Evolutionary conservation across 495 filamentous ascomycete species (phyloP).

Genomic region (Tuber melanosporum): DNA sequence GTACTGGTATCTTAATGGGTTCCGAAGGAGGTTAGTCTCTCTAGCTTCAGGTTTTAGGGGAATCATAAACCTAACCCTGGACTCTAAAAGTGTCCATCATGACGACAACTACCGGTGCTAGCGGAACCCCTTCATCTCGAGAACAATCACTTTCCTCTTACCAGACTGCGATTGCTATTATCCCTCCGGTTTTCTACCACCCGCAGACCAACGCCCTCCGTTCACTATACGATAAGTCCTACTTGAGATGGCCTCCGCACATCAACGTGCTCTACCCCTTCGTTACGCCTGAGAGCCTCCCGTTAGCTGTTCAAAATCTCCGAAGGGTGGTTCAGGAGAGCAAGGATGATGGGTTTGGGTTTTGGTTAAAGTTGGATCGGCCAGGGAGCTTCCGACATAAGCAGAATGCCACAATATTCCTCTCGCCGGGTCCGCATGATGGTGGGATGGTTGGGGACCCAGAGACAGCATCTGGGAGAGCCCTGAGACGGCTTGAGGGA

Average conservation of each 20-base stretch:
- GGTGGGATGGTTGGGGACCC: constrained; percentile 17
- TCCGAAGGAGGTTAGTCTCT: background rate
- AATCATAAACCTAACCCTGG: background rate
- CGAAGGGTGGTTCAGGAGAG: constrained; percentile 14
- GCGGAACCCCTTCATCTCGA: background rate
- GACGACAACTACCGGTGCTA: background rate
- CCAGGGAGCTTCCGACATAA: constrained; percentile 46
- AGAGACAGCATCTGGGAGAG: constrained; percentile 18
- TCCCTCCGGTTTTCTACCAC: constrained; percentile 31
- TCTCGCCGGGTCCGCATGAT: constrained; percentile 36
- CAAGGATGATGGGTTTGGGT: constrained; percentile 9
- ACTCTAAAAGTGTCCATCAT: background rate
- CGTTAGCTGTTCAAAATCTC: constrained; percentile 33
- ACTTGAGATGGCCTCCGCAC: constrained; percentile 56
- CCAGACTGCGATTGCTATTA: constrained; percentile 35
- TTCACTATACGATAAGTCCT: constrained; percentile 52
- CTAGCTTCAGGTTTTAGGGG: background rate
- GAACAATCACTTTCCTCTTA: constrained; percentile 18
- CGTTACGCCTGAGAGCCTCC: constrained; percentile 45
- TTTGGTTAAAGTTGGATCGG: constrained; percentile 41
- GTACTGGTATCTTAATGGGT: background rate
- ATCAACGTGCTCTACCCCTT: constrained; percentile 58
- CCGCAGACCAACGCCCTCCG: constrained; percentile 48
- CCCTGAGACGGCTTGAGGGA: constrained; percentile 27
- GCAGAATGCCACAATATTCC: constrained; percentile 47